Percentiles rank a stretch among this genome's conserved stretches.
phyloP scores from a whole-genome alignment of 2,329 filamentous ascomycete genomes.

The Fusarium proliferatum region DNA sequence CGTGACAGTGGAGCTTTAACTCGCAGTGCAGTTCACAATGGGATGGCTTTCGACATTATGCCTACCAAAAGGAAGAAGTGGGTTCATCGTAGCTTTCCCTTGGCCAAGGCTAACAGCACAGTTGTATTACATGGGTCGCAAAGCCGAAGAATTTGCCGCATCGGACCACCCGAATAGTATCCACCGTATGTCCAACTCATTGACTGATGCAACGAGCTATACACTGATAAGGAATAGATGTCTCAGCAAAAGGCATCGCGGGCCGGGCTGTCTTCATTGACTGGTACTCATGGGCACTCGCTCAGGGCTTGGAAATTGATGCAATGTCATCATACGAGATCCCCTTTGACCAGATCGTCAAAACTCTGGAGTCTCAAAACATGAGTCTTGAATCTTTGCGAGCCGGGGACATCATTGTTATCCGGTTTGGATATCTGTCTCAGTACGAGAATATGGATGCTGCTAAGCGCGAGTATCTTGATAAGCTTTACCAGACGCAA shows the following conservation, averaged over 20 bases:
- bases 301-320: conserved; percentile 19
- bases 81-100: not conserved
- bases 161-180: conserved; percentile 36
- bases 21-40: conserved; percentile 42
- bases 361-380: conserved; percentile 19
- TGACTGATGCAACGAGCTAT: rapidly evolving
- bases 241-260: conserved; percentile 24
- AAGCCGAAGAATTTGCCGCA: conserved; percentile 30
- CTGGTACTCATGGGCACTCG: conserved; percentile 34
- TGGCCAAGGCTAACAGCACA: not conserved
- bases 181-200: conserved; percentile 15
- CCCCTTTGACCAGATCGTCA: conserved; percentile 25
- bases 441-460: conserved; percentile 33
- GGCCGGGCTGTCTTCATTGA: conserved; percentile 34
- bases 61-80: conserved; percentile 37
- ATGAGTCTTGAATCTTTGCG: conserved; percentile 8
- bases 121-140: conserved; percentile 44
- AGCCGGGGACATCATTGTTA: conserved; percentile 30
- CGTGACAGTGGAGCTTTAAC: conserved; percentile 24
- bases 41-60: conserved; percentile 42
- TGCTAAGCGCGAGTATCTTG: conserved; percentile 22
- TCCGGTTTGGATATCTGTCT: conserved; percentile 36
- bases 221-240: not conserved
- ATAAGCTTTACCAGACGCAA: conserved; percentile 23
- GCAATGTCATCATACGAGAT: conserved; percentile 31